Evolutionary conservation across 2,329 filamentous ascomycete genomes (phyloP).

Genomic region (Paramyrothecium roridum): DNA sequence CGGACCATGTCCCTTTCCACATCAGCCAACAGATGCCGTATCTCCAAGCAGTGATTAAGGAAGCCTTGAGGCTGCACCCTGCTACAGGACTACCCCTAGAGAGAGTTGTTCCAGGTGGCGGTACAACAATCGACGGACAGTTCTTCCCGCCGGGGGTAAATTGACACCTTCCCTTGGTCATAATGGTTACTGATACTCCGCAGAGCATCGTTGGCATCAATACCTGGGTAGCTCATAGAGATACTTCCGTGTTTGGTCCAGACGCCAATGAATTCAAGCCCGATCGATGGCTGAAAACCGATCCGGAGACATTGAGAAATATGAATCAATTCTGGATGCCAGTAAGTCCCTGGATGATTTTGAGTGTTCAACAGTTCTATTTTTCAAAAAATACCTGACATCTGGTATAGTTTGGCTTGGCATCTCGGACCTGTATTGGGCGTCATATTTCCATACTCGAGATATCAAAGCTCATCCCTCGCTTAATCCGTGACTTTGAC

Average conservation of each 20-base stretch:
- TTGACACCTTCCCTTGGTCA: neutral
- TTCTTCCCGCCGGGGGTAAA: conserved; percentile 26
- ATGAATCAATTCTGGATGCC: conserved; percentile 27
- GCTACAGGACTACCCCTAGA: conserved; percentile 71
- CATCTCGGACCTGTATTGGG: conserved; percentile 39
- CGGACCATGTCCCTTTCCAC: conserved; percentile 26
- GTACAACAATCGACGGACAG: conserved; percentile 29
- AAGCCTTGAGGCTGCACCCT: conserved; percentile 74
- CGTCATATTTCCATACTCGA: conserved; percentile 39
- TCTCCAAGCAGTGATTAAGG: conserved; percentile 51
- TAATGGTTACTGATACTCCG: neutral
- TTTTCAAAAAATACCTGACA: neutral
- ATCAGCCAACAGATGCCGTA: conserved; percentile 44
- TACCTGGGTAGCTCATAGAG: conserved; percentile 28
- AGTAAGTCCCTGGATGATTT: conserved; percentile 11
- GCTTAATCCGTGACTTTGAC: conserved; percentile 29
- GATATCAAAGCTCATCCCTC: conserved; percentile 38
- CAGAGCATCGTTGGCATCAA: conserved; percentile 30
- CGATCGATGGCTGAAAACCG: conserved; percentile 34
- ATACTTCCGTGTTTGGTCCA: conserved; percentile 23
- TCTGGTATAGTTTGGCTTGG: conserved; percentile 31
- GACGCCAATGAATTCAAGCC: conserved; percentile 32
- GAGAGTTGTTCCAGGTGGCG: conserved; percentile 60
- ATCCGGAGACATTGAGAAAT: conserved; percentile 12
- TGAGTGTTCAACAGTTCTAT: no score